phyloP scores from a whole-genome alignment of 805 yeast species.

The Starmerella kuoi region DNA sequence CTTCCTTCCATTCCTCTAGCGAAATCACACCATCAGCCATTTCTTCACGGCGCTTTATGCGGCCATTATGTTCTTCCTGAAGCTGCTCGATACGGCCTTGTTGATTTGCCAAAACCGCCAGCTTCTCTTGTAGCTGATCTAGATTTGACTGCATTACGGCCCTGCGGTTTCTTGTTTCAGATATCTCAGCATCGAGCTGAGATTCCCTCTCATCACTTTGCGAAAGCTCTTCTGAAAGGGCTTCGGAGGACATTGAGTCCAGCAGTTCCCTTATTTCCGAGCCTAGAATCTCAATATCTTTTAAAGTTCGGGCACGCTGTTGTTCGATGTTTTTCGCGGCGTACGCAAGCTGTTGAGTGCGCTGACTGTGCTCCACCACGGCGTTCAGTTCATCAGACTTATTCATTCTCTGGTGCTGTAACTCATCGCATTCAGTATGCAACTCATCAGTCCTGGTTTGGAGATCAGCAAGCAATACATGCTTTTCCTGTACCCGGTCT shows the following conservation, averaged over 20 bases:
- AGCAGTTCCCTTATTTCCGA: slow-evolving; percentile 22
- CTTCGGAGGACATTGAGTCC: slow-evolving; percentile 17
- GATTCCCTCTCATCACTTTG: slow-evolving; percentile 3
- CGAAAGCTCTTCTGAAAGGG: slow-evolving; percentile 3
- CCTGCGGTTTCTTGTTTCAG: slow-evolving; percentile 31
- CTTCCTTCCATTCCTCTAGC: slow-evolving; percentile 1
- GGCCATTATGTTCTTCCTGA: slow-evolving; percentile 4
- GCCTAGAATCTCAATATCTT: slow-evolving; percentile 3
- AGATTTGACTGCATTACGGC: not conserved
- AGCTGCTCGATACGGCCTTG: slow-evolving; percentile 16
- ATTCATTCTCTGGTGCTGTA: slow-evolving; percentile 40
- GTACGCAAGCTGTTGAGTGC: slow-evolving; percentile 9
- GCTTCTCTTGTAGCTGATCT: slow-evolving; percentile 2
- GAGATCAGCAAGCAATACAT: slow-evolving; percentile 37
- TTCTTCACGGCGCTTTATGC: not conserved
- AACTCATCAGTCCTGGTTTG: slow-evolving; percentile 35
- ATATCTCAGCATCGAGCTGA: slow-evolving; percentile 2
- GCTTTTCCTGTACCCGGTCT: slow-evolving; percentile 53
- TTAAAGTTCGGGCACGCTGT: not conserved
- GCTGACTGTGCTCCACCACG: slow-evolving; percentile 8
- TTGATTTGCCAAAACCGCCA: slow-evolving; percentile 6
- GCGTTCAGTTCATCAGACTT: slow-evolving; percentile 44
- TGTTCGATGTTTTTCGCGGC: slow-evolving; percentile 3
- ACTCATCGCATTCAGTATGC: slow-evolving; percentile 36
- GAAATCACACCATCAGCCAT: not conserved